Conservation (phyloP, 2,329 filamentous ascomycete genomes). For the Colletotrichum lini region DNA sequence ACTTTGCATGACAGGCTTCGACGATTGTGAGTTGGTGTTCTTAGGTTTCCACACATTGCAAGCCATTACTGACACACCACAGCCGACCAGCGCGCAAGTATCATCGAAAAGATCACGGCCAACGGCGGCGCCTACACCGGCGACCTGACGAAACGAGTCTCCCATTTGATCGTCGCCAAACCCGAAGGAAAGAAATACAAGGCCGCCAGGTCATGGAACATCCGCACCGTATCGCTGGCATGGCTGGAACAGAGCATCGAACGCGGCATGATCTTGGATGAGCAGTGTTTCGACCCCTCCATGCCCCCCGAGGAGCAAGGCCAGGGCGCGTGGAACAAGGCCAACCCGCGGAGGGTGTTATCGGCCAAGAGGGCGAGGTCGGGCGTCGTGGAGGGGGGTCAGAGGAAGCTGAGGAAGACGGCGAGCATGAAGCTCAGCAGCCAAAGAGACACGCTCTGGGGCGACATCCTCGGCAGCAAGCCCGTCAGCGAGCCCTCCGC, state of each 20-base stretch:
- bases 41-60: not conserved
- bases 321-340: conserved; percentile 79
- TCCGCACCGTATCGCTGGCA: conserved; percentile 83
- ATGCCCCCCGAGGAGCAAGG: conserved; percentile 81
- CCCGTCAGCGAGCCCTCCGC: conserved; percentile 28
- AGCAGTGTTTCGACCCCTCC: conserved; percentile 84
- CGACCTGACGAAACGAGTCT: conserved; percentile 88
- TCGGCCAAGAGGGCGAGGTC: conserved; percentile 74
- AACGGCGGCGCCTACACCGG: conserved; percentile 90
- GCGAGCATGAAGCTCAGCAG: conserved; percentile 86
- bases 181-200: conserved; percentile 92
- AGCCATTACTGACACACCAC: conserved; percentile 25
- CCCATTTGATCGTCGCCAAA: conserved; percentile 86
- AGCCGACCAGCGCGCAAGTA: conserved; percentile 77
- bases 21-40: conserved; percentile 58
- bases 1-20: conserved; percentile 71
- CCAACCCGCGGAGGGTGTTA: conserved; percentile 60
- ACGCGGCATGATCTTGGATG: conserved; percentile 92
- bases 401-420: conserved; percentile 87
- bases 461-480: conserved; percentile 78
- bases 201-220: conserved; percentile 86
- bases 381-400: conserved; percentile 68
- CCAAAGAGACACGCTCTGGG: conserved; percentile 90
- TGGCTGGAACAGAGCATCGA: conserved; percentile 90
- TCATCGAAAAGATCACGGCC: conserved; percentile 76